These are phyloP conservation scores for Lindgomyces ingoldianus DNA, from an alignment of 495 filamentous ascomycete genomes.

Conservation along the genomic window DNA sequence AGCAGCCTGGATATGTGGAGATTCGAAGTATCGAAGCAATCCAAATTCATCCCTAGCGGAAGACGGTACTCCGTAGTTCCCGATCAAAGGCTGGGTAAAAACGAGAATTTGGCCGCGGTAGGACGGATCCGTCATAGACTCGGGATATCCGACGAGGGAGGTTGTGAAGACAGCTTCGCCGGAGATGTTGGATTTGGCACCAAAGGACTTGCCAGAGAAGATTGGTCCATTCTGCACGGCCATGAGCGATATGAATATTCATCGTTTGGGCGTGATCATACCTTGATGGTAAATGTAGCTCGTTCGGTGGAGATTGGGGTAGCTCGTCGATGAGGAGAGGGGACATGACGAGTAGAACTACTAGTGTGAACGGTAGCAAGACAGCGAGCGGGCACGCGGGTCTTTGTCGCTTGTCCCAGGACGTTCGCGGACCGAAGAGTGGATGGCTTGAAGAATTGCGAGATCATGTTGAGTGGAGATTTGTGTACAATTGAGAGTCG, in stretches of 20 bases:
- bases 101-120: constrained; percentile 98
- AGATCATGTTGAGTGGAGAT: constrained; percentile 62
- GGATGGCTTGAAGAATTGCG: constrained; percentile 62
- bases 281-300: constrained; percentile 92
- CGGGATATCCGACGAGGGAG: constrained; percentile 90
- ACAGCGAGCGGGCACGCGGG: constrained; percentile 56
- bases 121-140: constrained; percentile 97
- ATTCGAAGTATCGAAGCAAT: constrained; percentile 90
- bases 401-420: constrained; percentile 57
- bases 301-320: constrained; percentile 67
- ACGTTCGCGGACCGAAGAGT: constrained; percentile 54
- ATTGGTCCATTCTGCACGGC: constrained; percentile 72
- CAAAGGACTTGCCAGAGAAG: constrained; percentile 90
- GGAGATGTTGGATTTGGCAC: constrained; percentile 85
- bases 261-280: constrained; percentile 44
- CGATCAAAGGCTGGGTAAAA: constrained; percentile 98
- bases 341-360: constrained; percentile 59
- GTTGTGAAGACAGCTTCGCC: constrained; percentile 96
- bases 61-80: constrained; percentile 95
- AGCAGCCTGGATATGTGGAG: constrained; percentile 91
- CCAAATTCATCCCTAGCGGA: constrained; percentile 72
- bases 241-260: constrained; percentile 23
- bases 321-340: constrained; percentile 46
- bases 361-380: constrained; percentile 72
- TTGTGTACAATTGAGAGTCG: constrained; percentile 17